These are phyloP conservation scores for Plantago elongata DNA, from an alignment of 257 asterid species.

Conservation along the genomic window DNA sequence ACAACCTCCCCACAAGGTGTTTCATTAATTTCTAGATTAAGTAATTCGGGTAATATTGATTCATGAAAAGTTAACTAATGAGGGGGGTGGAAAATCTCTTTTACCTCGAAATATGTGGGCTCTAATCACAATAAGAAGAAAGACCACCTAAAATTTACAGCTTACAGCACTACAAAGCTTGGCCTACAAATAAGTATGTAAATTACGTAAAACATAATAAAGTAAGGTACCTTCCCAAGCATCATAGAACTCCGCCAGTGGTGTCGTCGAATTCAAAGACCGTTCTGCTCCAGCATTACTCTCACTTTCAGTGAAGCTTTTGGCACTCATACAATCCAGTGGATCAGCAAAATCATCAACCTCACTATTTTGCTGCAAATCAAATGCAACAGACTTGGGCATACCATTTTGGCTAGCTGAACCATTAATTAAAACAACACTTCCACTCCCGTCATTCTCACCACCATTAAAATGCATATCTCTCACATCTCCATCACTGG, in stretches of 20 bases:
- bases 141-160: neutral
- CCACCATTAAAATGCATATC: conserved; percentile 31
- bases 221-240: conserved; percentile 90
- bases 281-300: conserved; percentile 41
- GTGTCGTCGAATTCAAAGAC: conserved; percentile 39
- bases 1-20: too few relatives aligned
- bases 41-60: too few relatives aligned
- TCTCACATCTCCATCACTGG: conserved; percentile 23
- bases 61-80: too few relatives aligned
- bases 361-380: conserved; percentile 39
- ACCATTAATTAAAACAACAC: conserved; percentile 24
- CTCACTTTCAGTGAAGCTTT: conserved; percentile 58
- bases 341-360: conserved; percentile 57
- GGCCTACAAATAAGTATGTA: neutral
- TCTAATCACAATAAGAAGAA: too few relatives aligned
- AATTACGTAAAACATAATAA: conserved; percentile 1
- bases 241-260: conserved; percentile 77
- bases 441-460: conserved; percentile 19
- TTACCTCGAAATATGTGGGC: too few relatives aligned
- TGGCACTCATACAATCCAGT: conserved; percentile 52
- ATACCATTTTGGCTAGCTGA: conserved; percentile 31
- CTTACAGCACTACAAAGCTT: conserved; percentile 1
- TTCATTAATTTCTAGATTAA: too few relatives aligned
- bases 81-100: too few relatives aligned
- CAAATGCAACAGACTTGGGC: conserved; percentile 29